Percentiles rank a stretch among this genome's conserved stretches.
Conservation (phyloP, 1,284 basidiomycete genomes). For the Ustilago cynodontis region DNA sequence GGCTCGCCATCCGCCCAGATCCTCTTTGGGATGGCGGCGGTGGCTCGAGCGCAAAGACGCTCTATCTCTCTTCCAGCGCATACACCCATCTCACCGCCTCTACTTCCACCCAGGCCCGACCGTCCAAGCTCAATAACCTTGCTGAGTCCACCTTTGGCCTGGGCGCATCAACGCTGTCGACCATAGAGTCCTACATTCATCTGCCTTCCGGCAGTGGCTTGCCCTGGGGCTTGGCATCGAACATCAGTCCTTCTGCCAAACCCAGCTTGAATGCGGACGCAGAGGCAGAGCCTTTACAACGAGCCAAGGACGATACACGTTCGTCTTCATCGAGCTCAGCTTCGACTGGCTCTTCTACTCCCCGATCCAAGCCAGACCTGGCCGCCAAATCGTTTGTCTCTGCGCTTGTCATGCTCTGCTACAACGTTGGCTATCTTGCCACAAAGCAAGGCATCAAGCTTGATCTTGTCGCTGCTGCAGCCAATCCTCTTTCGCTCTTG, state of each 20-base stretch:
- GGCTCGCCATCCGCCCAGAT: slow-evolving; percentile 43
- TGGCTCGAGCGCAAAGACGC: slow-evolving; percentile 47
- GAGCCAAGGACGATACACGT: slow-evolving; percentile 4
- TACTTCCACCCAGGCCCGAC: background rate
- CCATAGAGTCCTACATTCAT: slow-evolving; percentile 56
- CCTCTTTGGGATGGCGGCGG: slow-evolving; percentile 55
- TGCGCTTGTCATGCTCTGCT: slow-evolving; percentile 58
- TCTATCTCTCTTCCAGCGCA: slow-evolving; percentile 47
- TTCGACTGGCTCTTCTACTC: background rate
- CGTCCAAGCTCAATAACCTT: slow-evolving; percentile 38
- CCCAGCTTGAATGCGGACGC: background rate
- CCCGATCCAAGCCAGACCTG: slow-evolving; percentile 39
- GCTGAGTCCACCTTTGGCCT: slow-evolving; percentile 55
- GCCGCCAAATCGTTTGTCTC: slow-evolving; percentile 52
- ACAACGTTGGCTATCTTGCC: slow-evolving; percentile 58
- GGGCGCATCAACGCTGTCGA: slow-evolving; percentile 55
- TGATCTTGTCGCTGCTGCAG: slow-evolving; percentile 57
- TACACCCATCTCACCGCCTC: slow-evolving; percentile 42
- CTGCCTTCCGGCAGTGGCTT: slow-evolving; percentile 35
- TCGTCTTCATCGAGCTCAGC: background rate
- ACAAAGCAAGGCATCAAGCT: slow-evolving; percentile 51
- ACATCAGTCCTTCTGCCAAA: slow-evolving; percentile 7
- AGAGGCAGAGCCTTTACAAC: background rate
- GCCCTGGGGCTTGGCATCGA: slow-evolving; percentile 43
- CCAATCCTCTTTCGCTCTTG: slow-evolving; percentile 52